Percentiles rank a stretch among this genome's conserved stretches.
phyloP scores from a whole-genome alignment of 140 eudicot species.

The Oenanthe javanica region DNA sequence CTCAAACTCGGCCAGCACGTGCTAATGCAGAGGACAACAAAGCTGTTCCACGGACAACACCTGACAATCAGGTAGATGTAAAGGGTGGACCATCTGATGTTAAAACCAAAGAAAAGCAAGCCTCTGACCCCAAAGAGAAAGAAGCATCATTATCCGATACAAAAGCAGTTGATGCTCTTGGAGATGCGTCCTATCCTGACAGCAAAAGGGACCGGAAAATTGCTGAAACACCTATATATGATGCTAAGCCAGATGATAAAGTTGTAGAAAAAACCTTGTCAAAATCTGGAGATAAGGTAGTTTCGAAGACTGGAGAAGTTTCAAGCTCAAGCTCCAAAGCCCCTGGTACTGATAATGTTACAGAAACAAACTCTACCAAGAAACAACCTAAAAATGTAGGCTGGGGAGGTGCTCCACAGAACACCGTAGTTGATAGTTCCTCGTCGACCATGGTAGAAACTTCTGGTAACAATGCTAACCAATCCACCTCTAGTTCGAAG shows the following conservation, averaged over 20 bases:
- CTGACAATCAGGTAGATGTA: conserved; percentile 31
- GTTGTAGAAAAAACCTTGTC: conserved; percentile 18
- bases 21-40: conserved; percentile 29
- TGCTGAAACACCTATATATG: conserved; percentile 21
- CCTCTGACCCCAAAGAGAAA: conserved; percentile 28
- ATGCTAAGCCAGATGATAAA: conserved; percentile 31
- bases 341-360: neutral
- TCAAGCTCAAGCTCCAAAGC: conserved; percentile 4
- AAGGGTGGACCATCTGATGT: conserved; percentile 33
- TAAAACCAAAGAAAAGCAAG: conserved; percentile 16
- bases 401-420: conserved; percentile 5
- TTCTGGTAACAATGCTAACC: conserved; percentile 13
- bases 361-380: conserved; percentile 9
- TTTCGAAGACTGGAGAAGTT: conserved; percentile 12
- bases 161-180: conserved; percentile 9
- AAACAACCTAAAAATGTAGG: conserved; percentile 18
- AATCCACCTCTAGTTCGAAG: conserved; percentile 11
- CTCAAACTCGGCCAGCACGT: conserved; percentile 36
- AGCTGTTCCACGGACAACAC: conserved; percentile 16
- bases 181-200: conserved; percentile 8
- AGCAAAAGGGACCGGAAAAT: conserved; percentile 24
- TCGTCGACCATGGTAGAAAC: neutral
- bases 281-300: conserved; percentile 15
- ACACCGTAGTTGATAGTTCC: neutral
- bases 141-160: conserved; percentile 22